A percentile compares a stretch with the other conserved stretches of the same genome.
Evolutionary conservation across 2,329 filamentous ascomycete species (phyloP).

Genomic region (Colletotrichum tropicicola): DNA sequence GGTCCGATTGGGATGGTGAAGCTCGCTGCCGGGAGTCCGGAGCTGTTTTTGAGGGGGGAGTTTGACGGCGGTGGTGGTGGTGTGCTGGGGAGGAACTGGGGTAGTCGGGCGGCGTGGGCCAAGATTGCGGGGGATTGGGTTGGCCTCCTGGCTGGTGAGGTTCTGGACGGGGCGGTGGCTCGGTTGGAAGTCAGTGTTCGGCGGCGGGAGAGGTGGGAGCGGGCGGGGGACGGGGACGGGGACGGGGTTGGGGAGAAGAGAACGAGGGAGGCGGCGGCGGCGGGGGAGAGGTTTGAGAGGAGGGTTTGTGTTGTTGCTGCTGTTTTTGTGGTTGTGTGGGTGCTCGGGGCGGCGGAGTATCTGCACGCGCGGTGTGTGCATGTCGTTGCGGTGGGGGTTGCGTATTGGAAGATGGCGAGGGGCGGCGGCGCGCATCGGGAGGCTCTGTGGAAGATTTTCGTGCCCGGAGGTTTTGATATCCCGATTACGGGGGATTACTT

Average conservation of each 20-base stretch:
- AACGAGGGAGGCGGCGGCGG: background rate
- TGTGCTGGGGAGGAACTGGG: background rate
- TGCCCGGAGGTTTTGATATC: fast-evolving
- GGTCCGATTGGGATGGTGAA: constrained; percentile 45
- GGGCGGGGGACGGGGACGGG: fast-evolving
- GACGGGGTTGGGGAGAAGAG: background rate
- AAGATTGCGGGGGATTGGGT: background rate
- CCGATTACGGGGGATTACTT: fast-evolving
- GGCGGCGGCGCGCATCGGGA: background rate
- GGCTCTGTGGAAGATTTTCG: background rate
- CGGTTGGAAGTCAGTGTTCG: background rate
- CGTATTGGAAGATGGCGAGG: constrained; percentile 33
- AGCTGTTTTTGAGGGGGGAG: constrained; percentile 42
- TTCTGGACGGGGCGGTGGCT: background rate
- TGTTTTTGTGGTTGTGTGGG: constrained; percentile 36
- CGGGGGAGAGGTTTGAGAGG: background rate
- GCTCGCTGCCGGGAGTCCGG: constrained; percentile 44
- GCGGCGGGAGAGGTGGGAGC: background rate
- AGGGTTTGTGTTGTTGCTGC: background rate
- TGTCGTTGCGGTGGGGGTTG: constrained; percentile 37
- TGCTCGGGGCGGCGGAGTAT: constrained; percentile 40
- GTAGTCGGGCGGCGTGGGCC: background rate
- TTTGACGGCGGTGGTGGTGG: constrained; percentile 23
- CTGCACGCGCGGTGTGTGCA: constrained; percentile 39
- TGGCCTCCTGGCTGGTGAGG: constrained; percentile 6